A percentile compares a stretch with the other conserved stretches of the same genome.
Conservation (phyloP, 1,284 basidiomycete species). For the Paramarasmius palmivorus region DNA sequence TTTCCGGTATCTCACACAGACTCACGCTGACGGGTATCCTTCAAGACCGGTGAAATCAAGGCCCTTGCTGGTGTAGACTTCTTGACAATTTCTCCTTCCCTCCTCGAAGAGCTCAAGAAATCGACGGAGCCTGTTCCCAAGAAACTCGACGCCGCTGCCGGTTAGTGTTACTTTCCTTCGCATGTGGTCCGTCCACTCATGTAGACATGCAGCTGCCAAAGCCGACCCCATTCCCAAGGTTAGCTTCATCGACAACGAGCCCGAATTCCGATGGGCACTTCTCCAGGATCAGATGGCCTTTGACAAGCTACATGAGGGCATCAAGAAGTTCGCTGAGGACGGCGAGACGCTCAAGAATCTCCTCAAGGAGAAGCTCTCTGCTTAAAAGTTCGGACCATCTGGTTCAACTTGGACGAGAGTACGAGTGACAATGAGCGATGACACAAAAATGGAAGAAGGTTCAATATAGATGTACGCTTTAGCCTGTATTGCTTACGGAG, state of each 20-base stretch:
- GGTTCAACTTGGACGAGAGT: too few species aligned
- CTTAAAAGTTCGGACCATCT: conserved; percentile 35
- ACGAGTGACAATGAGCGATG: too few species aligned
- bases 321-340: conserved; percentile 96
- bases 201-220: conserved; percentile 49
- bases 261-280: conserved; percentile 93
- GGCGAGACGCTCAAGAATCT: conserved; percentile 87
- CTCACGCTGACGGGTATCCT: conserved; percentile 12
- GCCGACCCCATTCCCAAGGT: conserved; percentile 78
- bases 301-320: conserved; percentile 96
- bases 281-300: conserved; percentile 94
- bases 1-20: conserved; percentile 1
- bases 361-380: conserved; percentile 78
- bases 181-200: conserved; percentile 46
- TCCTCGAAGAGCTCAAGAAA: conserved; percentile 92
- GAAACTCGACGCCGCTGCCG: conserved; percentile 75
- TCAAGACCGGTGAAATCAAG: conserved; percentile 87
- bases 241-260: conserved; percentile 88
- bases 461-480: too few species aligned
- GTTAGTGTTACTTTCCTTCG: conserved; percentile 38
- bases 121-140: conserved; percentile 79
- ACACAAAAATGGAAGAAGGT: too few species aligned
- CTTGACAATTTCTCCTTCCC: conserved; percentile 90
- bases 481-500: too few species aligned
- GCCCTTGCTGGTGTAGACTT: conserved; percentile 95